phyloP scores from a whole-genome alignment of 1,284 basidiomycete species.

The Afroboletus lepidellus region DNA sequence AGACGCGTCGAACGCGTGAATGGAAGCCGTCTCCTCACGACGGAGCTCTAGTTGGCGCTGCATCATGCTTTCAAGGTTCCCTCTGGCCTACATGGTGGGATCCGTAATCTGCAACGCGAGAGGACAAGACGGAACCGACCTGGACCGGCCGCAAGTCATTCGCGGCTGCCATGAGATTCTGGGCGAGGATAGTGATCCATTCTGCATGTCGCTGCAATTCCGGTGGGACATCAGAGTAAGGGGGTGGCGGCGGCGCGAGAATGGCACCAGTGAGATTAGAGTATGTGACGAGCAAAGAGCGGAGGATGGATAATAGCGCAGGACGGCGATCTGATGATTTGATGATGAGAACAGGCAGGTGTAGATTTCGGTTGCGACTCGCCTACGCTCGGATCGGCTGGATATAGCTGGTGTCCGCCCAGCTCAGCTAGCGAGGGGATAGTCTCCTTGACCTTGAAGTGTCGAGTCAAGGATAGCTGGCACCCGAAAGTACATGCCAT shows the following conservation, averaged over 20 bases:
- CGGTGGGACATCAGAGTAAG: constrained; percentile 46
- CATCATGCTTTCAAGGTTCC: constrained; percentile 76
- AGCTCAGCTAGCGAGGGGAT: constrained; percentile 70
- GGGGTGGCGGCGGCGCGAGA: constrained; percentile 54
- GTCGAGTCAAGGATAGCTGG: constrained; percentile 12
- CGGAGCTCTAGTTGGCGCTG: constrained; percentile 66
- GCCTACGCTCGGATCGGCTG: constrained; percentile 65
- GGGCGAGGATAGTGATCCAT: constrained; percentile 73
- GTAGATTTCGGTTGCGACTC: constrained; percentile 20
- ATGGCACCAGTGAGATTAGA: constrained; percentile 62
- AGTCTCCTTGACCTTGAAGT: constrained; percentile 64
- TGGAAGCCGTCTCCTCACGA: constrained; percentile 58
- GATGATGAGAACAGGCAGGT: constrained; percentile 8
- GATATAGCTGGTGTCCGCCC: constrained; percentile 73
- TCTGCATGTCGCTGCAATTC: constrained; percentile 72
- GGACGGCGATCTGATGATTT: constrained; percentile 61
- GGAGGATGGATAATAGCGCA: constrained; percentile 61
- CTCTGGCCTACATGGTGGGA: constrained; percentile 52
- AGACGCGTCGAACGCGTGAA: constrained; percentile 55
- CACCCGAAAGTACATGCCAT: constrained; percentile 29
- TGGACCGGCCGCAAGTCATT: constrained; percentile 81
- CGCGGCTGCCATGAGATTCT: constrained; percentile 79
- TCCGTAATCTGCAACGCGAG: background rate
- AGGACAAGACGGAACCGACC: constrained; percentile 37
- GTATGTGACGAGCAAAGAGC: constrained; percentile 69